Base-by-base conservation (phyloP, 192 early-diverging fungal genomes). In the Coemansia sp. region DNA sequence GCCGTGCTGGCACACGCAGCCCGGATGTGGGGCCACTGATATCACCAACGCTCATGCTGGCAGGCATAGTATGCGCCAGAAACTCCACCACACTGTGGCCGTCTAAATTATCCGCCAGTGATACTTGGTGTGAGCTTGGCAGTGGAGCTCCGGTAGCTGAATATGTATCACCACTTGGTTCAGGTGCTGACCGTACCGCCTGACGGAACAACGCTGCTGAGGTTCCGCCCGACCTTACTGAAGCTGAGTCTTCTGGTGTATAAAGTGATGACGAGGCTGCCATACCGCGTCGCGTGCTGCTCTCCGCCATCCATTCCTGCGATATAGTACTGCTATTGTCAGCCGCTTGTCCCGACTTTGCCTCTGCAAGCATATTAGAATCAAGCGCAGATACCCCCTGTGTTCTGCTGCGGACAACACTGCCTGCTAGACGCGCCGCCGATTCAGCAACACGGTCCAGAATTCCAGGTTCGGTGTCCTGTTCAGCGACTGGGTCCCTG, bases 51-150 rank as follows among this genome's bases (percentile, higher is more conserved):
- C 69, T 63, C 66, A 81, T 81, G 56, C 59, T 62, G 29, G 78
- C 59, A 15, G 78, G 78, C 65, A 62, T 60, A n/a, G 53, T 58
- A 10, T 70, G 68, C 39, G 68, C 65, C 17, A 81, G 63, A 56
- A 81, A 72, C 8, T 71, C 69, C 0, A 60, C 41, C 2, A 81
- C 78, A 1, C 60, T 63, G 12, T 27, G 72, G 1, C 78, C 78
- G 32, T 81, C 78, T 11, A 81, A 37, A 25, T 61, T 21, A 22
- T 81, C 67, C n/a, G 88, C 86, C 32, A 91, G 89, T 69, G 85
- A 93, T 62, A 87, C 88, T 56, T 93, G 96, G 76, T 99, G 89
- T 81, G 96, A 99, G 22, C 35, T 22, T 77, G 92, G 89, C 14
- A 85, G 88, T 43, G 7, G 4, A 5, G 29, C 29, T n/a, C 54